Evolutionary conservation across 108 stramenopile species (phyloP).

Genomic region (Skeletonema potamos): DNA sequence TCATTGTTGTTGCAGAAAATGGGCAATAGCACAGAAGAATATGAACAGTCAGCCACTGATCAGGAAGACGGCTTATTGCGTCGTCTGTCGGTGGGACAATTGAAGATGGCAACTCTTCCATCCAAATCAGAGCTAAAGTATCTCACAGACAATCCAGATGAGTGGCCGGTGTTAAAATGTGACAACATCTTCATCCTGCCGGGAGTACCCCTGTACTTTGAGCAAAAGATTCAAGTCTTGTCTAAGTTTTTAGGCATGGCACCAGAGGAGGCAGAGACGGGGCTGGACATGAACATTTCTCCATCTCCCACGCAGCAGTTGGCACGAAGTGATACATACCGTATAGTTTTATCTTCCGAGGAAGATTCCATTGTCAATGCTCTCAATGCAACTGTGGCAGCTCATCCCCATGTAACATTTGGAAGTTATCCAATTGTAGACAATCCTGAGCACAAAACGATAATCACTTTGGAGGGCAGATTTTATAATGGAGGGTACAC

Average conservation of each 20-base stretch:
- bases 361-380: conserved; percentile 70
- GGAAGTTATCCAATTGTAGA: conserved; percentile 84
- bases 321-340: conserved; percentile 62
- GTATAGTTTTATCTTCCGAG: conserved; percentile 65
- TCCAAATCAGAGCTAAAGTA: conserved; percentile 63
- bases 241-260: conserved; percentile 56
- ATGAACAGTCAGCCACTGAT: conserved; percentile 25
- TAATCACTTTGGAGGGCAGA: conserved; percentile 78
- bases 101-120: conserved; percentile 85
- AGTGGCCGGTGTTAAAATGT: conserved; percentile 87
- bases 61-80: conserved; percentile 12
- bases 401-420: conserved; percentile 72
- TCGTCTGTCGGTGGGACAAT: conserved; percentile 76
- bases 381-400: conserved; percentile 65
- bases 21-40: conserved; percentile 29
- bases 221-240: conserved; percentile 79
- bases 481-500: conserved; percentile 24
- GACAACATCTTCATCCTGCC: conserved; percentile 94
- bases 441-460: conserved; percentile 80
- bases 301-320: conserved; percentile 35
- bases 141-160: conserved; percentile 51
- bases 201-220: conserved; percentile 91
- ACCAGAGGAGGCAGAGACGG: background rate
- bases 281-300: conserved; percentile 7
- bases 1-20: conserved; percentile 57